phyloP scores from a whole-genome alignment of 441 rosid genomes.

The Omphalea diandra region DNA sequence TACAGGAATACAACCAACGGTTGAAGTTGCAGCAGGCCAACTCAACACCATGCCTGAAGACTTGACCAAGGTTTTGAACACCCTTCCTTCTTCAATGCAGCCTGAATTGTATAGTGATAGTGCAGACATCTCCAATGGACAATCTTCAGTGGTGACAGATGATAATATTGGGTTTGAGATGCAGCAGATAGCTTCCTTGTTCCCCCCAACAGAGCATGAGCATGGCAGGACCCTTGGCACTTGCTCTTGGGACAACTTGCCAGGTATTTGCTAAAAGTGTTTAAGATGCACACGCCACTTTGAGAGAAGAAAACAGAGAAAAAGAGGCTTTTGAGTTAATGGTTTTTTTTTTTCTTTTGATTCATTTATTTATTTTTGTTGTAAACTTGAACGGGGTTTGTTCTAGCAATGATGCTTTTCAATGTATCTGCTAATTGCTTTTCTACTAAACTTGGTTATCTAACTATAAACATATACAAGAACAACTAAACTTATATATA shows the following conservation, averaged over 20 bases:
- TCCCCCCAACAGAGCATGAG: slow-evolving; percentile 40
- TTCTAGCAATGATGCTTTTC: slow-evolving; percentile 9
- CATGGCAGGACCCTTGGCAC: slow-evolving; percentile 33
- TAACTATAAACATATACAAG: background rate
- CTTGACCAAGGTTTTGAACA: slow-evolving; percentile 36
- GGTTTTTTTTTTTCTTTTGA: slow-evolving; percentile 14
- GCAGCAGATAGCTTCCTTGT: slow-evolving; percentile 65
- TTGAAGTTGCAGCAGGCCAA: slow-evolving; percentile 37
- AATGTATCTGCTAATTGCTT: background rate
- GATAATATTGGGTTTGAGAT: slow-evolving; percentile 56
- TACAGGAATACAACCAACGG: slow-evolving; percentile 38
- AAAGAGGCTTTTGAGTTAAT: slow-evolving; percentile 6
- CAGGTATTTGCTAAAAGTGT: slow-evolving; percentile 44
- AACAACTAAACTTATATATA: background rate
- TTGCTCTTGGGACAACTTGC: slow-evolving; percentile 59
- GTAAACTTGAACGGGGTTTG: slow-evolving; percentile 16
- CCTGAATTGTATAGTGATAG: slow-evolving; percentile 44
- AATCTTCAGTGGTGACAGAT: slow-evolving; percentile 52
- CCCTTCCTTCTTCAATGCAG: slow-evolving; percentile 25
- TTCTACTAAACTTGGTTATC: background rate
- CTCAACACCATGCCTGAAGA: slow-evolving; percentile 45
- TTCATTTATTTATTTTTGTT: slow-evolving; percentile 3
- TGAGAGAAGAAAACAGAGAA: background rate
- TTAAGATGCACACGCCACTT: background rate
- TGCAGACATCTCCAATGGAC: slow-evolving; percentile 56